Evolutionary conservation across 768 basidiomycete genomes (phyloP), one percentile per base, ranked within the genome.

Genomic region (Gymnopilus dilepis): DNA sequence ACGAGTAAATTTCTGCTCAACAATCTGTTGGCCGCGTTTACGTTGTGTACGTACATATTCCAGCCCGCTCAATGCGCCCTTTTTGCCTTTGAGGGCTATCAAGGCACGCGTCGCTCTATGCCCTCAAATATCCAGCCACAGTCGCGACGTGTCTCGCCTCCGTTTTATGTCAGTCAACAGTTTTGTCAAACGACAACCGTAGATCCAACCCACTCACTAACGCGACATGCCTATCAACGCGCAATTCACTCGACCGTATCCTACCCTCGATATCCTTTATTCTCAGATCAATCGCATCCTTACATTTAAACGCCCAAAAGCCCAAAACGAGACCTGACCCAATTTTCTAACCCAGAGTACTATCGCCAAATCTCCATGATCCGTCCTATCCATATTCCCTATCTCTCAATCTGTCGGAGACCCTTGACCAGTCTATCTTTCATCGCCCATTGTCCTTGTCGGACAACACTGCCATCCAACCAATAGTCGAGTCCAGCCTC

Each of bases 371-470:
- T 19, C 47, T n/a, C 17, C 22, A 58, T 51, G 57, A 50, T 58
- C 47, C 47, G 57, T 15, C 57, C 34, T 58, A 58, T 58, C 57
- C 34, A 37, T 8, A 37, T 37, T 15, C 34, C 34, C 15, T n/a
- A n/a, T n/a, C n/a, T n/a, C n/a, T n/a, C n/a, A n/a, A n/a, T n/a
- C n/a, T n/a, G n/a, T n/a, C n/a, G n/a, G n/a, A n/a, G n/a, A n/a
- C n/a, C n/a, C n/a, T n/a, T n/a, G n/a, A n/a, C n/a, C n/a, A n/a
- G n/a, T n/a, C n/a, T n/a, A n/a, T n/a, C n/a, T n/a, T n/a, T n/a
- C n/a, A n/a, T n/a, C n/a, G n/a, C n/a, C n/a, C n/a, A n/a, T n/a
- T n/a, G n/a, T n/a, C n/a, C n/a, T n/a, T n/a, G n/a, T n/a, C n/a
- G n/a, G 9, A 4, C 45, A 47, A 24, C 45, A 47, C 45, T 26